Conservation (phyloP, 495 filamentous ascomycete species). For the Aspergillus sclerotiicarbonarius region DNA sequence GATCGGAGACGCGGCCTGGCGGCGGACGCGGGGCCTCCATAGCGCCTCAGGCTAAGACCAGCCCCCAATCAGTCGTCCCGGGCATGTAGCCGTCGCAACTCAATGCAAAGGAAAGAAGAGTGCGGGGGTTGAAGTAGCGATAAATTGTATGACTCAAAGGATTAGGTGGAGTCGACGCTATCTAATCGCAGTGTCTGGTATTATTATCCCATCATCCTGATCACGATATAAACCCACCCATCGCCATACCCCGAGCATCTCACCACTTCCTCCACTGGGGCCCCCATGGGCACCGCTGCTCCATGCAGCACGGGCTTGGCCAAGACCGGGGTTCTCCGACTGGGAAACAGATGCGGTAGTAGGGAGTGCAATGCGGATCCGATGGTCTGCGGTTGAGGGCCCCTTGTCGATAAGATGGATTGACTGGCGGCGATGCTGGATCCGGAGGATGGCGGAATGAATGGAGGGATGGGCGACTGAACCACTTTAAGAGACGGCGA, state of each 20-base stretch:
- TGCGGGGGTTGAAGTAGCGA: not conserved
- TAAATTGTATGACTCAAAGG: not conserved
- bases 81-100: too few relatives aligned
- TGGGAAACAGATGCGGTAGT: constrained; percentile 83
- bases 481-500: constrained; percentile 60
- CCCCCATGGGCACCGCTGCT: constrained; percentile 74
- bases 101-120: not conserved
- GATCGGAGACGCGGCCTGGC: not conserved
- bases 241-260: constrained; percentile 81
- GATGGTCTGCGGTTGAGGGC: constrained; percentile 68
- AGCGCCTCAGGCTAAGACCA: not conserved
- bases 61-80: too few relatives aligned
- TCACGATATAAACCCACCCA: constrained; percentile 84
- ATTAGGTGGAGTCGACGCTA: not conserved
- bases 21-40: not conserved
- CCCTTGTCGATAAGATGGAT: constrained; percentile 24
- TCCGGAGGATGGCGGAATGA: constrained; percentile 45
- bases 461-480: constrained; percentile 64
- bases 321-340: constrained; percentile 77
- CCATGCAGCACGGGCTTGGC: constrained; percentile 92
- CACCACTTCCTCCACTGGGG: constrained; percentile 83
- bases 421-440: constrained; percentile 26
- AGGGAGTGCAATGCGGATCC: constrained; percentile 75
- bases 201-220: constrained; percentile 64
- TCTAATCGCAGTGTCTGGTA: not conserved